Base-by-base conservation (phyloP, 2,329 filamentous ascomycete species). In the Epichloe baconii region DNA sequence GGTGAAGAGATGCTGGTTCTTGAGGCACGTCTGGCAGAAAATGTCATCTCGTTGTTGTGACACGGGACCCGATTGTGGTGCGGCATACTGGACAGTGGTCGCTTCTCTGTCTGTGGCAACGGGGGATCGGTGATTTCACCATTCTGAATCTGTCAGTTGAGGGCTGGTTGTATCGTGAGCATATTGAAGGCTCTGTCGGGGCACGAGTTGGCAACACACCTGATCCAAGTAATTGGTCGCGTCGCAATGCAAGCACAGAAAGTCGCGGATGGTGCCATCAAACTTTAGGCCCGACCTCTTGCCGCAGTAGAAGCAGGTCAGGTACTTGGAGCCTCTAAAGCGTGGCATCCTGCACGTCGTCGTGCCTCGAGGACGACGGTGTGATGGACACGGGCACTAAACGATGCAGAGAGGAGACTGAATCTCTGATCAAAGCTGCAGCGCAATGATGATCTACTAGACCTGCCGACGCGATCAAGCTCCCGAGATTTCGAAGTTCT, bases 51-150 rank as follows among this genome's bases (percentile, higher is more conserved):
- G 21, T 44, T 21, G 44, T n/a, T 15, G 40, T 23, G 62, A 57
- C 4, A 61, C 51, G 19, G 15, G 53, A 49, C 44, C 59, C 51
- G 58, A 71, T 57, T 55, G 69, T 68, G 45, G 71, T 60, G 49
- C 69, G 49, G 72, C 76, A 64, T 73, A 82, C 52, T 69, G 67
- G n/a, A 68, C 62, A 40, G 65, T 62, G 54, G 68, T 63, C 50
- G 71, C 64, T 60, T 71, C 65, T 54, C 67, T 56, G 59, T 70
- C 53, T 53, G 79, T 78, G 19, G 76, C 69, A 23, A 82, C 74
- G 2, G 88, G 89, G 89, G 88, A 66, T 98, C 91, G 51, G 87
- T 85, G 57, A 97, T 93, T 48, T 94, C 82, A 61, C 91, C 91
- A 64, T 88, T 80, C 86, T 93, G 61, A 53, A 10, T 12, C 1